Percentiles rank a stretch among this genome's conserved stretches.
Evolutionary conservation across 2,329 filamentous ascomycete species (phyloP).

Genomic region (Mycogone perniciosa): DNA sequence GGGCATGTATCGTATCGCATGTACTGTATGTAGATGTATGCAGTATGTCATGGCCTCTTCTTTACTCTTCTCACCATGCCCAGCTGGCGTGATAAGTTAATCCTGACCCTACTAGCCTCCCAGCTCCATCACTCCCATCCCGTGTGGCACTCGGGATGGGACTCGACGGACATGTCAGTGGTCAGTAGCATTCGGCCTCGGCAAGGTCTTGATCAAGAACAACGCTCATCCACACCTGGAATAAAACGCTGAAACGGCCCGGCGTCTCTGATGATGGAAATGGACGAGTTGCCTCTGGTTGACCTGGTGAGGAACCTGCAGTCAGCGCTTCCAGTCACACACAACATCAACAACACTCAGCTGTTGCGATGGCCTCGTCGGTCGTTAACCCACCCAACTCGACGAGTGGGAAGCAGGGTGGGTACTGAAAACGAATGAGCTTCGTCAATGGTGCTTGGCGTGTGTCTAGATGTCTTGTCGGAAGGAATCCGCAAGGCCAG

Average conservation of each 20-base stretch:
- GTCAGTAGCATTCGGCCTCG: constrained; percentile 4
- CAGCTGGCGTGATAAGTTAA: constrained; percentile 7
- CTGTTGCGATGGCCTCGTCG: constrained; percentile 9
- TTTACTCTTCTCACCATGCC: neutral
- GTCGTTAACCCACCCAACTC: constrained; percentile 2
- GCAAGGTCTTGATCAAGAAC: constrained; percentile 4
- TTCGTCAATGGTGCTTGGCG: constrained; percentile 1
- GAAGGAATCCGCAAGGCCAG: constrained; percentile 7
- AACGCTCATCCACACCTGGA: constrained; percentile 6
- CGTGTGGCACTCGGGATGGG: constrained; percentile 12
- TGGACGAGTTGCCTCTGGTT: neutral
- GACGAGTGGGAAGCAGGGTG: constrained; percentile 4
- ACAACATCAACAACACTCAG: constrained; percentile 1
- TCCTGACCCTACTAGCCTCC: neutral
- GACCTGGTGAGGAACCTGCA: neutral
- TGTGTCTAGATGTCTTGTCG: constrained; percentile 7
- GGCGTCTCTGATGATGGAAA: constrained; percentile 7
- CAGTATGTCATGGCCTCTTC: neutral
- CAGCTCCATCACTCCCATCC: constrained; percentile 5
- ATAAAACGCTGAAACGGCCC: neutral
- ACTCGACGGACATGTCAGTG: constrained; percentile 5
- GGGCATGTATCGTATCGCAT: neutral
- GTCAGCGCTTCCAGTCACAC: neutral
- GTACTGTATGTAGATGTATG: neutral
- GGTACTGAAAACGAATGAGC: constrained; percentile 9